Percentiles rank a stretch among this genome's conserved stretches.
These are phyloP conservation scores for Xylariaceae sp. DNA, from an alignment of 2,329 filamentous ascomycete species.

Conservation along the genomic window DNA sequence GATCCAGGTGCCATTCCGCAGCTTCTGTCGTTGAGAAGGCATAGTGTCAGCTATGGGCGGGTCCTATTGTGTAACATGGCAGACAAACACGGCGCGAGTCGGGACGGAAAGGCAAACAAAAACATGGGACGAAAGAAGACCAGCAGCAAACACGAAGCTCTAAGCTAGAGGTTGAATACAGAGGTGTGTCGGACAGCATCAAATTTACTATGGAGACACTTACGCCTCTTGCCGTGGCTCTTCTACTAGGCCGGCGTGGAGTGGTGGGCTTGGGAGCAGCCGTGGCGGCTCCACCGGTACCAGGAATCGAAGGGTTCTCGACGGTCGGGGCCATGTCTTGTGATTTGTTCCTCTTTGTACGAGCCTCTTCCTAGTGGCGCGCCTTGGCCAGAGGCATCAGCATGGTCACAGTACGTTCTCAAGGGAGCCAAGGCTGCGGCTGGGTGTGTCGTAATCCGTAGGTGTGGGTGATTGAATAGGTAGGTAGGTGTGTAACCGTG, in stretches of 20 bases:
- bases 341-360: conserved; percentile 14
- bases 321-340: conserved; percentile 3
- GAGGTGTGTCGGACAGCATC: too few species aligned
- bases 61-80: conserved; percentile 33
- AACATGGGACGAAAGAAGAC: conserved; percentile 1
- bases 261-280: too few species aligned
- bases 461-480: too few species aligned
- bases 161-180: too few species aligned
- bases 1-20: conserved; percentile 83
- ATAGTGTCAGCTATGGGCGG: conserved; percentile 37
- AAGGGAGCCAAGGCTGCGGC: too few species aligned
- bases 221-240: too few species aligned
- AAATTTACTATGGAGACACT: too few species aligned
- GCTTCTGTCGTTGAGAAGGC: conserved; percentile 57
- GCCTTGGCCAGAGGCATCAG: conserved; percentile 10
- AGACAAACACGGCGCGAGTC: not conserved
- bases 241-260: too few species aligned
- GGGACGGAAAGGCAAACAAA: conserved; percentile 2
- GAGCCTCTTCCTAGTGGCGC: conserved; percentile 16
- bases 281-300: too few species aligned
- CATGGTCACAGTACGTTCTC: conserved; percentile 11
- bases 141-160: conserved; percentile 1
- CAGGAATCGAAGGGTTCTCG: not conserved
- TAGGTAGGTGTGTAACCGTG: not conserved
- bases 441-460: too few species aligned